A percentile compares a stretch with the other conserved stretches of the same genome.
Conservation (phyloP, 2,329 filamentous ascomycete species). For the Cadophora luteo-olivacea region DNA sequence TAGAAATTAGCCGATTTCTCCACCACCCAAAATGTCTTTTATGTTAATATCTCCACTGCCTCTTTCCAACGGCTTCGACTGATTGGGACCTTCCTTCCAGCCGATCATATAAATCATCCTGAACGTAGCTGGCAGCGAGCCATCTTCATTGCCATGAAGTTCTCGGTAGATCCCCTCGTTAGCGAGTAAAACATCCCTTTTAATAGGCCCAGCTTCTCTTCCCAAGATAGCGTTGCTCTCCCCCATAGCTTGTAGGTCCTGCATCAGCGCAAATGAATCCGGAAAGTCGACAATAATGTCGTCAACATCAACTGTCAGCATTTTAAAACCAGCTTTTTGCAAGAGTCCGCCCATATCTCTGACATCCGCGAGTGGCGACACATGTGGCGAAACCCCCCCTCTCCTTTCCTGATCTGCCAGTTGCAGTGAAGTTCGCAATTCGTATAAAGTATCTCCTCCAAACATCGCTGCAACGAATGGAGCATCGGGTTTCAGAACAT, state of each 20-base stretch:
- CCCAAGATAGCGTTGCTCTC: slow-evolving; percentile 89
- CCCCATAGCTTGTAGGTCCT: slow-evolving; percentile 94
- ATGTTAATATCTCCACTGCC: slow-evolving; percentile 88
- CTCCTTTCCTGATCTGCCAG: slow-evolving; percentile 88
- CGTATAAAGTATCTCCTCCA: slow-evolving; percentile 91
- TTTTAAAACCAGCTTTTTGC: slow-evolving; percentile 88
- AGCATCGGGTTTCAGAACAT: slow-evolving; percentile 84
- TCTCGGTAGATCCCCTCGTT: slow-evolving; percentile 87
- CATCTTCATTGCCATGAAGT: slow-evolving; percentile 83
- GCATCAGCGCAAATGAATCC: slow-evolving; percentile 87
- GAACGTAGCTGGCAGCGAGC: slow-evolving; percentile 85
- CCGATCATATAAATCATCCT: slow-evolving; percentile 98
- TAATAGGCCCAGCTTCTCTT: slow-evolving; percentile 80
- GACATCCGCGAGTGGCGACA: slow-evolving; percentile 91
- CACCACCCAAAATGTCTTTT: slow-evolving; percentile 73
- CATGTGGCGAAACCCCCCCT: slow-evolving; percentile 90
- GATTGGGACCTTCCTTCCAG: slow-evolving; percentile 85
- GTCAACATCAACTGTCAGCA: slow-evolving; percentile 96
- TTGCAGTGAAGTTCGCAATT: slow-evolving; percentile 91
- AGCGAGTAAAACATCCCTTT: slow-evolving; percentile 84
- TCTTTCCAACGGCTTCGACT: slow-evolving; percentile 79
- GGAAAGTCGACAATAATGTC: slow-evolving; percentile 97
- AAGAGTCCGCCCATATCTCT: slow-evolving; percentile 88
- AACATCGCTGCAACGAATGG: slow-evolving; percentile 97
- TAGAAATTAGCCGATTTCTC: slow-evolving; percentile 27